Evolutionary conservation across 1,284 basidiomycete species (phyloP), one percentile per base, ranked within the genome.

Genomic region (Pyrrhoderma noxium): DNA sequence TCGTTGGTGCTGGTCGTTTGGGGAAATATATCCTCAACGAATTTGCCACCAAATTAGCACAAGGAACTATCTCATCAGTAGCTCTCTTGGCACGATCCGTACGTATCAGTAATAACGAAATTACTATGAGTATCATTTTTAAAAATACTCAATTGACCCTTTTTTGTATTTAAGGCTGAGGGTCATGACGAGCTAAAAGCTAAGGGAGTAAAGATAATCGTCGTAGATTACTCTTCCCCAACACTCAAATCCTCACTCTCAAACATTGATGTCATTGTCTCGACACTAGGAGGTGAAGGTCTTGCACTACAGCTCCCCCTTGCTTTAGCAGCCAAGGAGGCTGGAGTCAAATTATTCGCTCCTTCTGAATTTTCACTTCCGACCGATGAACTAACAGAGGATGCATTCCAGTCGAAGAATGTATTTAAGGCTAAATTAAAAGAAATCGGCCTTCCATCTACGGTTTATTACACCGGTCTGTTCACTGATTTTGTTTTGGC

Each of bases 291-390:
- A 2, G 53, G 53, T 13, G 44, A 52, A 13, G 66, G 57, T 4
- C 54, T 71, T 21, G 48, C 55, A 7, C 47, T 52, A 4, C 70
- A 72, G 53, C 49, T 51, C n/a, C 51, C 56, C 1, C 58, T 73
- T 23, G 68, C 65, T 2, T 59, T 64, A 8, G 70, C 69, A 9
- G 66, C 68, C 39, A 70, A 69, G 57, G 60, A 58, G 23, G 69
- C 69, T 0, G 65, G 64, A 11, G 69, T 71, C 16, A 62, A 65
- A 47, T 42, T 68, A 43, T 71, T 72, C 48, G 61, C 72, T 4
- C 71, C 70, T 3, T 68, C 66, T 8, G 70, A 72, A 49, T 70
- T 61, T 16, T 68, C 67, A 8, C 59, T 59, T 13, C 52, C 49
- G 3, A 56, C 56, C 1, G 61, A 66, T 16, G 61, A 59, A 5